Evolutionary conservation across 2,329 filamentous ascomycete species (phyloP), one percentile per base, ranked within the genome.

Genomic region (Colletotrichum acutatum): DNA sequence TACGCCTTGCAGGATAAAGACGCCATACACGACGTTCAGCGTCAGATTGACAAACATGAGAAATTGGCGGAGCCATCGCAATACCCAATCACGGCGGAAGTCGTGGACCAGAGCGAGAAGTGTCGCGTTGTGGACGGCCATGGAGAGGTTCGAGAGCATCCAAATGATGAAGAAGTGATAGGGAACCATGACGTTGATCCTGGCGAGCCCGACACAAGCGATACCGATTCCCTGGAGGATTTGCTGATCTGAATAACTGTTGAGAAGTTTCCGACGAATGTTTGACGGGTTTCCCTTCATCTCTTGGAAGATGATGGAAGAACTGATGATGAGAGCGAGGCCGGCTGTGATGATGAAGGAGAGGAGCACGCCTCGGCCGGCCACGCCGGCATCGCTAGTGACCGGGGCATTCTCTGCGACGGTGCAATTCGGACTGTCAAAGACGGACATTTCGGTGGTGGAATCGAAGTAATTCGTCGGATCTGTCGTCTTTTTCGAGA

Each of bases 101-200:
- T 93, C 90, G 77, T 89, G 88, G 1, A 91, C 89, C 42, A 93
- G 85, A 1, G 90, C 90, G n/a, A 93, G 84, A 19, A 93, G 82
- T 0, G 90, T 90, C 5, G 89, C 86, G 71, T 92, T 90, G 79
- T 93, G 91, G 3, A 91, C 92, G 1, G 90, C 89, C 75, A 90
- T 92, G 19, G 90, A 90, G 8, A 93, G 84, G 14, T 92, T 81
- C 0, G 89, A 90, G 2, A 93, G 83, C 83, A 92, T 91, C 91
- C 91, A 93, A 75, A 93, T 88, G 67, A 93, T 86, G 83, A 93
- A 93, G 83, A 93, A 92, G 81, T 93, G 91, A 78, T 93, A 93
- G 0, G 90, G 87, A 0, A 91, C 86, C 79, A 93, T 87, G 5
- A 84, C 83, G 58, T 86, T 81, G 78, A 89, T 87, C 77, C 90